A percentile compares a stretch with the other conserved stretches of the same genome.
Evolutionary conservation across 345 rosid species (phyloP).

Genomic region (Turritis glabra): DNA sequence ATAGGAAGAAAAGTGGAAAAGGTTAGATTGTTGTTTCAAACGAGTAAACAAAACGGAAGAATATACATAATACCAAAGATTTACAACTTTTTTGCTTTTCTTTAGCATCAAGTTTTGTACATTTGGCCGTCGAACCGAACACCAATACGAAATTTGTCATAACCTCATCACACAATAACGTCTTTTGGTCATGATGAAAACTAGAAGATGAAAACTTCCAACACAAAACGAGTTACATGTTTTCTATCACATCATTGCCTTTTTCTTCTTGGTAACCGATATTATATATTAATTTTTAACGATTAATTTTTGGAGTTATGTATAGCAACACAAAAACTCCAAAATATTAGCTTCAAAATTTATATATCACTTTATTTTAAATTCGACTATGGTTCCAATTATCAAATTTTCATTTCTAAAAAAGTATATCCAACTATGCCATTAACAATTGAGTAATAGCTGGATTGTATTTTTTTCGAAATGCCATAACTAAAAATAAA

Average conservation of each 20-base stretch:
- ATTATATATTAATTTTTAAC: not conserved
- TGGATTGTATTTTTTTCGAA: not conserved
- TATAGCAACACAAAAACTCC: not conserved
- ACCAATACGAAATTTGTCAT: slow-evolving; percentile 16
- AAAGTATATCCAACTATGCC: not conserved
- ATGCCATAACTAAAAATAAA: not conserved
- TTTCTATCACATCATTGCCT: slow-evolving; percentile 12
- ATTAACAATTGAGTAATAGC: not conserved
- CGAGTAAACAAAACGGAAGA: not conserved
- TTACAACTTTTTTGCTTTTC: slow-evolving; percentile 10
- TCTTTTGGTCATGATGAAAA: slow-evolving; percentile 22
- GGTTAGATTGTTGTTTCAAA: slow-evolving; percentile 2
- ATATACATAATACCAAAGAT: not conserved
- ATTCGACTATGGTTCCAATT: not conserved
- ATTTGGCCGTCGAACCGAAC: slow-evolving; percentile 21
- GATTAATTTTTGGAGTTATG: not conserved
- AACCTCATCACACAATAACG: slow-evolving; percentile 26
- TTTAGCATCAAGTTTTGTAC: slow-evolving; percentile 7
- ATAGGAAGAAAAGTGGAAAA: not conserved
- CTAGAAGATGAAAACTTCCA: slow-evolving; percentile 2
- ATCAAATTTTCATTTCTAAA: not conserved
- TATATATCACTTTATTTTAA: not conserved
- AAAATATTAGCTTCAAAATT: not conserved
- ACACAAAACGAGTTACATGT: slow-evolving; percentile 33
- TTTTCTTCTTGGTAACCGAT: slow-evolving; percentile 15